Percentiles rank a stretch among this genome's conserved stretches.
phyloP scores from a whole-genome alignment of 176 grass and related monocot species.

The Oryza officinalis region DNA sequence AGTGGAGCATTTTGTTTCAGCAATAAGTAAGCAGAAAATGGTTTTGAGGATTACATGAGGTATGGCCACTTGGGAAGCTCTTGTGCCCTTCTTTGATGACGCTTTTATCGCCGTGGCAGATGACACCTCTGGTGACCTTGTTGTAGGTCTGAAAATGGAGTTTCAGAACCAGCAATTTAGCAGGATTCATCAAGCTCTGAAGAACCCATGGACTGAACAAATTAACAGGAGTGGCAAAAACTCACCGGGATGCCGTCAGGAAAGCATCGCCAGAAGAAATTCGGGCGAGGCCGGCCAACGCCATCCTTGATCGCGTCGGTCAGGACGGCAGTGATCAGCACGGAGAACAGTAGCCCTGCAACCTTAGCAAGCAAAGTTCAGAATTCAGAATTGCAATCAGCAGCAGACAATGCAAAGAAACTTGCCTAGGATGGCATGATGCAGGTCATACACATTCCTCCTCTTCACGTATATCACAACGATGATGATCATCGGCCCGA shows the following conservation, averaged over 20 bases:
- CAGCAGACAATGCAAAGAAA: neutral
- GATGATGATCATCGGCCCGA: slow-evolving; percentile 44
- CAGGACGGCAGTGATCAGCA: slow-evolving; percentile 42
- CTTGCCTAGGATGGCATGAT: slow-evolving; percentile 55
- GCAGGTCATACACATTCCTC: slow-evolving; percentile 54
- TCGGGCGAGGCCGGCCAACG: slow-evolving; percentile 46
- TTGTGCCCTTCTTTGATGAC: slow-evolving; percentile 52
- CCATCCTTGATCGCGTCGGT: slow-evolving; percentile 57
- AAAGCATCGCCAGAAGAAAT: slow-evolving; percentile 57
- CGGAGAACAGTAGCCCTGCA: slow-evolving; percentile 46
- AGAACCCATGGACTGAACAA: neutral
- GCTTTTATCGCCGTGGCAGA: slow-evolving; percentile 13
- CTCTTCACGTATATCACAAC: slow-evolving; percentile 40
- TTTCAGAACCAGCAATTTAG: neutral
- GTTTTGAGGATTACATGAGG: slow-evolving; percentile 25
- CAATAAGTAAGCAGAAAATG: neutral
- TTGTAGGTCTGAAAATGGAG: slow-evolving; percentile 24
- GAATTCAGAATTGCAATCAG: neutral
- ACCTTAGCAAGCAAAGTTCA: neutral
- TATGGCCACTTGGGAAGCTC: slow-evolving; percentile 48
- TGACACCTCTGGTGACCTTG: slow-evolving; percentile 13
- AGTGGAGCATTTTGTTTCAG: neutral
- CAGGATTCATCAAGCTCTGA: neutral
- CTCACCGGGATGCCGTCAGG: slow-evolving; percentile 42
- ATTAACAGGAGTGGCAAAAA: neutral